Evolutionary conservation across 176 grass and related monocot genomes (phyloP), one percentile per base, ranked within the genome.

Genomic region (Oryza longistaminata): DNA sequence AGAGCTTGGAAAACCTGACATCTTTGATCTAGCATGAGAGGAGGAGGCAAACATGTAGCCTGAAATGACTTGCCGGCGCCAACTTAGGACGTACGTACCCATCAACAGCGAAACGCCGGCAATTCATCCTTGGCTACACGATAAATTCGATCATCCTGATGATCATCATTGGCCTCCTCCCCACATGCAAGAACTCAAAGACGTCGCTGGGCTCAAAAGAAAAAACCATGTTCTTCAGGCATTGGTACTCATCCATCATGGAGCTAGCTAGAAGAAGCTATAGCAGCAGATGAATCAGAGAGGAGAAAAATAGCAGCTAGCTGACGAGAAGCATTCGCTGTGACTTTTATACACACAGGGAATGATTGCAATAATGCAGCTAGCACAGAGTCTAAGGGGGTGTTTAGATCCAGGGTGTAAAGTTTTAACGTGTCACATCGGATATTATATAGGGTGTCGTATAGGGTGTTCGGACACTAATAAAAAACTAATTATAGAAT

Each of bases 91-190:
- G n/a, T n/a, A n/a, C n/a, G n/a, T n/a, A n/a, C n/a, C n/a, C 12
- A 8, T 27, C 10, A 52, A 16, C 24, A 16, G 42, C 64, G 7
- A 62, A n/a, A 62, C n/a, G 58, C 69, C 86, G 94, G 88, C 94
- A 94, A 97, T 70, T 97, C 94, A 97, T 94, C 83, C 94, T 94
- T 97, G 94, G 94, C 94, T 94, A 87, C 90, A 88, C 74, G 88
- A 79, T 86, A 53, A 10, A 2, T 31, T 72, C 48, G 61, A 62
- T 19, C 4, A 62, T 53, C 4, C 78, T 17, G 52, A 21, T 19
- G 40, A 55, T 55, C 13, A 58, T 58, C 13, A 62, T 62, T 24
- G 67, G 13, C 92, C 88, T 94, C 80, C 61, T 90, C 64, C 68
- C 75, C 92, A 73, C 88, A 97, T 97, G 92, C 94, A 88, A 92